Base-by-base conservation (phyloP, 306 rosid genomes). In the Erythrophleum fordii region DNA sequence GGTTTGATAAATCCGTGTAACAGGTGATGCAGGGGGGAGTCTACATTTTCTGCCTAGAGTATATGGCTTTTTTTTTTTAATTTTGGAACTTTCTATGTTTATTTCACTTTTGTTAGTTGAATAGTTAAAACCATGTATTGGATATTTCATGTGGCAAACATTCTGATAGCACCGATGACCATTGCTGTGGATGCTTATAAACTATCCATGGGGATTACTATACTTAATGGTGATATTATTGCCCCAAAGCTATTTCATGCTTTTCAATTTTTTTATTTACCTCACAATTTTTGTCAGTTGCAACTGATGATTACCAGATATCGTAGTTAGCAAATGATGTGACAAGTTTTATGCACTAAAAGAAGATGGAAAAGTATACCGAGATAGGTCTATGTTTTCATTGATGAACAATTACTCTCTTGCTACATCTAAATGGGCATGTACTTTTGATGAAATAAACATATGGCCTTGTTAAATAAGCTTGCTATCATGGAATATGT, bases 361-460 rank as follows among this genome's bases (percentile, higher is more conserved):
- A 39, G 25, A 26, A 49, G 66, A 28, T 26, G 65, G 35, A 42
- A 28, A 29, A 39, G 29, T 22, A 20, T 41, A 56, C 52, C 49
- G 49, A 28, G 64, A 44, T 34, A 45, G 74, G 73, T 65, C 23
- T 23, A 64, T 76, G 23, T 58, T 65, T 16, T 37, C 52, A 48
- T 23, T 51, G 6, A 53, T 69, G 53, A 65, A 39, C 45, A 45
- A 31, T 61, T 28, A 37, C 46, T 58, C 31, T 79, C 26, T 69
- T 6, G 12, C 3, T 45, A 22, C 71, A 59, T 81, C 75, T 44
- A 42, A 59, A 80, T 55, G 45, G 69, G 28, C 53, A 67, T 76
- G 66, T 69, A 18, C 20, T 67, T 29, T 29, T 34, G 17, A 56
- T 67, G 31, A 67, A 68, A 80, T 42, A 45, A 77, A 55, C 41